Conservation (phyloP, 345 rosid species). For the Populus ilicifolia region DNA sequence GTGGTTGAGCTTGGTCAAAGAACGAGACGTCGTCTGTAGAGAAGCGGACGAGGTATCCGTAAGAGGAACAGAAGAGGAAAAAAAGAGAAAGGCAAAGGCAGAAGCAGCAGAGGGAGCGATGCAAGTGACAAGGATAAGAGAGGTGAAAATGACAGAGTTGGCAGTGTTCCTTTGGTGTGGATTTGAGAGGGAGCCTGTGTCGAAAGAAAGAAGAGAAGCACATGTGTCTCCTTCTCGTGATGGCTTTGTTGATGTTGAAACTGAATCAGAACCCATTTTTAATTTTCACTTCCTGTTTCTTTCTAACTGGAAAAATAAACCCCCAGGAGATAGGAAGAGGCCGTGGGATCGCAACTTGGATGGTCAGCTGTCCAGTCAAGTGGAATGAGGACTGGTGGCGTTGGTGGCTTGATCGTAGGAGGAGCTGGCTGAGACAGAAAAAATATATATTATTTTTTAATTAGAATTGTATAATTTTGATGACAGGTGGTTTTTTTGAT, state of each 20-base stretch:
- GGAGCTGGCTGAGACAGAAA: too few relatives aligned
- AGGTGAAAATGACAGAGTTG: constrained; percentile 43
- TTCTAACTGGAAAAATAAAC: background rate
- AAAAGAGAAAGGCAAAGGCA: constrained; percentile 68
- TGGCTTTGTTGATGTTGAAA: constrained; percentile 35
- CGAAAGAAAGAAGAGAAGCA: constrained; percentile 54
- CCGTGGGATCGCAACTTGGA: background rate
- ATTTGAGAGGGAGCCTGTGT: constrained; percentile 29
- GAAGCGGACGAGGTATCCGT: constrained; percentile 3
- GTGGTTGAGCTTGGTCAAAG: constrained; percentile 55
- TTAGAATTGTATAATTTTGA: too few relatives aligned
- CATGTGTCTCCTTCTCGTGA: constrained; percentile 43
- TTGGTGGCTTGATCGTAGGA: too few relatives aligned
- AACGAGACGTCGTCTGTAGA: constrained; percentile 35
- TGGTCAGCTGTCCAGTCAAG: background rate
- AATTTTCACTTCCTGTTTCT: background rate
- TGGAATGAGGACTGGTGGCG: too few relatives aligned
- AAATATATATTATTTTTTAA: too few relatives aligned
- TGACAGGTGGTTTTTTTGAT: too few relatives aligned
- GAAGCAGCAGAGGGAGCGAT: constrained; percentile 66
- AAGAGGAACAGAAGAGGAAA: constrained; percentile 24
- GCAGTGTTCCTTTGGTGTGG: constrained; percentile 23
- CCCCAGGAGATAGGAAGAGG: background rate
- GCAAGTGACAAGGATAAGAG: constrained; percentile 54
- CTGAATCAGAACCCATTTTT: constrained; percentile 39